Percentiles rank a stretch among this genome's conserved stretches.
Evolutionary conservation across 202 grass and related monocot species (phyloP).

Genomic region (Sporobolus alterniflorus): DNA sequence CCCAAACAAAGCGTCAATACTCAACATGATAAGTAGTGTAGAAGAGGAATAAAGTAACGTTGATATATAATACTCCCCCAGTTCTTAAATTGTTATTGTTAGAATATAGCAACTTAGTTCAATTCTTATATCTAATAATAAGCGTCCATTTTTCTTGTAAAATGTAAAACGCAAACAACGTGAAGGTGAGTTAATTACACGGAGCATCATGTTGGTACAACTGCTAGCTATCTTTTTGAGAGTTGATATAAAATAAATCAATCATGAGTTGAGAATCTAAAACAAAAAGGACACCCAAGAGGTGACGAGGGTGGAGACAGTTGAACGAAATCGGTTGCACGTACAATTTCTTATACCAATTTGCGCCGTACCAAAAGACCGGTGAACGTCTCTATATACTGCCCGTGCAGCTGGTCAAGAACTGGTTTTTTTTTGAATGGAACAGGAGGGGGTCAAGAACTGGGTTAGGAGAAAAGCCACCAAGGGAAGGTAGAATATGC

Average conservation of each 20-base stretch:
- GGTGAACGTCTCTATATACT: not conserved
- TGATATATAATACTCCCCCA: too few species aligned
- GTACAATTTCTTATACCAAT: not conserved
- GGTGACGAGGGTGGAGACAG: not conserved
- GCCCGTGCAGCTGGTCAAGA: not conserved
- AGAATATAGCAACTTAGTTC: too few species aligned
- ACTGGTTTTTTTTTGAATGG: too few species aligned
- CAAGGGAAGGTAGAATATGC: not conserved
- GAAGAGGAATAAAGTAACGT: too few species aligned
- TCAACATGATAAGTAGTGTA: not conserved
- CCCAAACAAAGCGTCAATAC: not conserved
- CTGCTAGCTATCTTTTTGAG: not conserved
- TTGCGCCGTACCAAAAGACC: not conserved
- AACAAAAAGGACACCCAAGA: not conserved
- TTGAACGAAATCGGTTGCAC: conserved; percentile 4
- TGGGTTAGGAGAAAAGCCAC: not conserved
- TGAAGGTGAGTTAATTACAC: too few species aligned
- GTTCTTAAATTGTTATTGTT: too few species aligned
- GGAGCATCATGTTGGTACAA: not conserved
- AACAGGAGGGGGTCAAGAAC: too few species aligned
- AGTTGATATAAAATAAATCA: not conserved
- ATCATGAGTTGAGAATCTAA: conserved; percentile 28
- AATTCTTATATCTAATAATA: too few species aligned
- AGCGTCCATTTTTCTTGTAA: too few species aligned
- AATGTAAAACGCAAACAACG: too few species aligned